Conservation (phyloP, 495 filamentous ascomycete species). For the Hypoxylon fragiforme region DNA sequence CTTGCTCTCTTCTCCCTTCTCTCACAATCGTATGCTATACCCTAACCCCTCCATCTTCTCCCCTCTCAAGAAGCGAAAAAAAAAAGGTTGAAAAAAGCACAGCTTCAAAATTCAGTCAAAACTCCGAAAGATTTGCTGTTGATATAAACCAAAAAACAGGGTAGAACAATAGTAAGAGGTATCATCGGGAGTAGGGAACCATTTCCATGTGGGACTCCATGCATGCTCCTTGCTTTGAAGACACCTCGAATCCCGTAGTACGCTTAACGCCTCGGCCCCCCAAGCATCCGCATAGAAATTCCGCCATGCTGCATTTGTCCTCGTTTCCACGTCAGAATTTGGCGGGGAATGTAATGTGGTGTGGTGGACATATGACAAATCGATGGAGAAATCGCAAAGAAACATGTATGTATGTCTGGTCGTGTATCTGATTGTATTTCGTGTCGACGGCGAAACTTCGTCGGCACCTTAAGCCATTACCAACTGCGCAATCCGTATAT, state of each 20-base stretch:
- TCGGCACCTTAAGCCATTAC: conserved; percentile 4
- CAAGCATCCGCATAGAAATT: conserved; percentile 9
- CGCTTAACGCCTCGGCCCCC: conserved; percentile 12
- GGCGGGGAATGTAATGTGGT: conserved; percentile 7
- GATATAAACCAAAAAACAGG: background rate
- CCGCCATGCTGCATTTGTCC: conserved; percentile 28
- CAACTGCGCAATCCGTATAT: conserved; percentile 12
- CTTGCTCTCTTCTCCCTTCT: background rate
- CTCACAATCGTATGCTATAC: background rate
- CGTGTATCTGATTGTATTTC: background rate
- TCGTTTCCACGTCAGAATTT: conserved; percentile 33
- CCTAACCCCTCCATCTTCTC: background rate
- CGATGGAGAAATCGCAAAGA: conserved; percentile 14
- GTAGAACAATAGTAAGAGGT: conserved; percentile 12
- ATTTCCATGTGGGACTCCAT: conserved; percentile 7
- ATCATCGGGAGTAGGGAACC: conserved; percentile 13
- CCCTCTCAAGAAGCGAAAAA: background rate
- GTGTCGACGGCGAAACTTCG: conserved; percentile 3
- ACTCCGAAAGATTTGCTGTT: too few species aligned
- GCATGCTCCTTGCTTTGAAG: background rate
- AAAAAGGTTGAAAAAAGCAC: background rate
- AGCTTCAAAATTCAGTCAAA: background rate
- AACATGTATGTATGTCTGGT: background rate
- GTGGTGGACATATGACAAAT: conserved; percentile 16
- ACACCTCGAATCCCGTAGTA: conserved; percentile 12